A percentile compares a stretch with the other conserved stretches of the same genome.
phyloP scores from a whole-genome alignment of 768 basidiomycete species.

The Tulasnella calospora region DNA sequence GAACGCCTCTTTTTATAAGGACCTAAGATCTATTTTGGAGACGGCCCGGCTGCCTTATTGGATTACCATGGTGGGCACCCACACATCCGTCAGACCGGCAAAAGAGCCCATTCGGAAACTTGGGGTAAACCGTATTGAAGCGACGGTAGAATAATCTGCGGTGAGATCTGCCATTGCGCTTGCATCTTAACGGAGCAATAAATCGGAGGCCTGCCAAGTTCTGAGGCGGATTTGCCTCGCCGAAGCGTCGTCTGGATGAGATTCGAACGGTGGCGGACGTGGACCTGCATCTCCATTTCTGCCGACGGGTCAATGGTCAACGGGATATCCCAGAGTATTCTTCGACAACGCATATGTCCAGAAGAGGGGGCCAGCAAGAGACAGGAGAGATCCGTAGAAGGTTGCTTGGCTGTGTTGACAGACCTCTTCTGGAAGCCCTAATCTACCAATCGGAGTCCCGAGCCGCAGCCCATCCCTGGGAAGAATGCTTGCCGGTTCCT shows the following conservation, averaged over 20 bases:
- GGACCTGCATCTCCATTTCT: not conserved
- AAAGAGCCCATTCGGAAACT: not conserved
- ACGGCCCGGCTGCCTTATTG: not conserved
- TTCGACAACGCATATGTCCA: not conserved
- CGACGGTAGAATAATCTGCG: not conserved
- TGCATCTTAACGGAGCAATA: not conserved
- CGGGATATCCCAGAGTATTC: not conserved
- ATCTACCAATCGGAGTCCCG: not conserved
- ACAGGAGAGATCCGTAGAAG: not conserved
- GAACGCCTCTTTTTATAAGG: not conserved
- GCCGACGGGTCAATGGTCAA: not conserved
- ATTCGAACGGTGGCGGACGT: not conserved
- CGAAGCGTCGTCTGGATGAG: not conserved
- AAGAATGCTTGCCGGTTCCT: not conserved
- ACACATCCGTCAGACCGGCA: not conserved
- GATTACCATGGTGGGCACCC: not conserved
- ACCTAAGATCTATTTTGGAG: not conserved
- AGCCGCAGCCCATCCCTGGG: not conserved
- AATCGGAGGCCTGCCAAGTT: not conserved
- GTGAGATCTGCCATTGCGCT: not conserved
- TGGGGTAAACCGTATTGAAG: not conserved
- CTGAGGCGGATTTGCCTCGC: not conserved
- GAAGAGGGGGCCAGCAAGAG: not conserved
- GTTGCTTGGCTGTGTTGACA: not conserved
- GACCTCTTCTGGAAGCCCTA: not conserved